Evolutionary conservation across 306 rosid species (phyloP).

Genomic region (Chamaecrista fasciculata): DNA sequence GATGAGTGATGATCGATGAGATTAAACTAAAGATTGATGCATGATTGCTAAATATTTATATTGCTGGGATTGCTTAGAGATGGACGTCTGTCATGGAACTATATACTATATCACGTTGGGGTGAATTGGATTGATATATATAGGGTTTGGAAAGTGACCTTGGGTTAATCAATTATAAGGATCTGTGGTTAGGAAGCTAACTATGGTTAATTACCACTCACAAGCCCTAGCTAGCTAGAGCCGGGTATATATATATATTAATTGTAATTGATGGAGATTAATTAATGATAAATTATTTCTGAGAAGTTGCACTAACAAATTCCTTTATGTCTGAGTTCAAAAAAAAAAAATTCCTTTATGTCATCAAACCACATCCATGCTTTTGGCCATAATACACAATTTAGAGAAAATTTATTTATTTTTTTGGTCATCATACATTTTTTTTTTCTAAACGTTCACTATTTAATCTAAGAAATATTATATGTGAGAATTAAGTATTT

Average conservation of each 20-base stretch:
- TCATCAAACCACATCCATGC: background rate
- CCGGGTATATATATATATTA: too few species aligned
- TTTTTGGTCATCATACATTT: too few species aligned
- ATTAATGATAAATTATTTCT: conserved; percentile 4
- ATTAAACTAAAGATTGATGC: background rate
- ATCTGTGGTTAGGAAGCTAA: conserved; percentile 16
- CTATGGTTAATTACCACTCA: too few species aligned
- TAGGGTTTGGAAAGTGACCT: conserved; percentile 31
- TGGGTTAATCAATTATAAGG: conserved; percentile 22
- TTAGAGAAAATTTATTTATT: background rate
- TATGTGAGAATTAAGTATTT: too few species aligned
- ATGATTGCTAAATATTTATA: background rate
- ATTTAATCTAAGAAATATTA: too few species aligned
- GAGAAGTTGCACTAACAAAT: background rate
- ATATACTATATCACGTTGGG: conserved; percentile 29
- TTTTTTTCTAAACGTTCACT: too few species aligned
- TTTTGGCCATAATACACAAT: too few species aligned
- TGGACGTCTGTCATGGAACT: conserved; percentile 44
- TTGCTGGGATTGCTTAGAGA: conserved; percentile 26
- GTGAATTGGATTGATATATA: conserved; percentile 37
- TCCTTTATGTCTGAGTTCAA: background rate
- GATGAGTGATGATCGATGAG: background rate
- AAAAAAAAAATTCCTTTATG: background rate
- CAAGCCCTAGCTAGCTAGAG: too few species aligned
- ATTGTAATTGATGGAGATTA: conserved; percentile 3